These are phyloP conservation scores for Trichocladium uniseriatum DNA, from an alignment of 495 filamentous ascomycete genomes.

Conservation along the genomic window DNA sequence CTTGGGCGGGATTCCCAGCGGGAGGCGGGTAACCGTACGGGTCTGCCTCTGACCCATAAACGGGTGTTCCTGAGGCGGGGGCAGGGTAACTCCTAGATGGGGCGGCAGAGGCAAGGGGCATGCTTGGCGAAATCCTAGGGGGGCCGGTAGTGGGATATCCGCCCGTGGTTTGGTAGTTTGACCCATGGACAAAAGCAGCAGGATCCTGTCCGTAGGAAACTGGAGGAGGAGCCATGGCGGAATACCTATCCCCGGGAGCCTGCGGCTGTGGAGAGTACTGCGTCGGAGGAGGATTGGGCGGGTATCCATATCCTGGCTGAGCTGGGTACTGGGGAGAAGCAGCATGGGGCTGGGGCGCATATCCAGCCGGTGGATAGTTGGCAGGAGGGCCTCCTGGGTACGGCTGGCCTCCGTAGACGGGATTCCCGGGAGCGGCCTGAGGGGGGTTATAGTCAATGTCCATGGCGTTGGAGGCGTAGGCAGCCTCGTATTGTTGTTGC, in stretches of 20 bases:
- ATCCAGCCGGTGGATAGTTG: slow-evolving; percentile 16
- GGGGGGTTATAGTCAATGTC: slow-evolving; percentile 22
- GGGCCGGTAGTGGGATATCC: slow-evolving; percentile 17
- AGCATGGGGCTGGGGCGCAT: slow-evolving; percentile 15
- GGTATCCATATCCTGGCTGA: slow-evolving; percentile 13
- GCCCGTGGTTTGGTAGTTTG: slow-evolving; percentile 14
- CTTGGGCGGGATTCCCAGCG: slow-evolving; percentile 22
- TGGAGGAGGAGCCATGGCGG: slow-evolving; percentile 19
- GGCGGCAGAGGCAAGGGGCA: slow-evolving; percentile 18
- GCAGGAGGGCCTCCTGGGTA: slow-evolving; percentile 15
- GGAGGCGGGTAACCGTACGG: slow-evolving; percentile 27
- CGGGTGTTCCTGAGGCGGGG: slow-evolving; percentile 11
- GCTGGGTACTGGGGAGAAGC: slow-evolving; percentile 14
- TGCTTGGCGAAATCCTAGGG: slow-evolving; percentile 14
- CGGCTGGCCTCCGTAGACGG: slow-evolving; percentile 8
- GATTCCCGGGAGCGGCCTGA: background rate
- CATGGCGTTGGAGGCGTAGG: slow-evolving; percentile 20
- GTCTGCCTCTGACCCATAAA: slow-evolving; percentile 22
- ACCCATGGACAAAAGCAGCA: slow-evolving; percentile 18
- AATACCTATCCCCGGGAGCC: slow-evolving; percentile 19
- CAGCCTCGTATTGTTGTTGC: slow-evolving; percentile 8
- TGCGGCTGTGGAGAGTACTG: slow-evolving; percentile 26
- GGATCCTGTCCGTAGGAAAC: slow-evolving; percentile 18
- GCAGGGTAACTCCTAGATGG: slow-evolving; percentile 15
- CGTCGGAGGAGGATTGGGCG: slow-evolving; percentile 13